These are phyloP conservation scores for Clohesyomyces aquaticus DNA, from an alignment of 495 filamentous ascomycete genomes.

Conservation along the genomic window DNA sequence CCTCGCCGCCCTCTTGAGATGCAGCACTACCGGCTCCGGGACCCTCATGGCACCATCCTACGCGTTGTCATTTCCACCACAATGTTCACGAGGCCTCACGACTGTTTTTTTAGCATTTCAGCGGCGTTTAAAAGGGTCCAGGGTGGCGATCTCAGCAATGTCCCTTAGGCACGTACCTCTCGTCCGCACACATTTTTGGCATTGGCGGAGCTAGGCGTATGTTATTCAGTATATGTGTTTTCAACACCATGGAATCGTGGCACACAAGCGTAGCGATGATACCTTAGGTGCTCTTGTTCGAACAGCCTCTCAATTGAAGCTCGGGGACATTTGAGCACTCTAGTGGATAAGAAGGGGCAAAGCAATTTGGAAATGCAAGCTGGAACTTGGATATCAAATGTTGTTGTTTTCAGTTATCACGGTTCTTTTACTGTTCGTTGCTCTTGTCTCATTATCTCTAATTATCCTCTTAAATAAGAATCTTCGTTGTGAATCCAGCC, in stretches of 20 bases:
- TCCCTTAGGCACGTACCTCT: not conserved
- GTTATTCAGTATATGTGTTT: slow-evolving; percentile 12
- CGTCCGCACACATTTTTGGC: not conserved
- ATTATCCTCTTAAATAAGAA: not conserved
- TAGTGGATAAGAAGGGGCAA: not conserved
- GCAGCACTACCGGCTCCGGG: no score
- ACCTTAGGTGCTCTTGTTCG: not conserved
- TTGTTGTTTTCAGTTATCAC: not conserved
- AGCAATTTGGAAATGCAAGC: not conserved
- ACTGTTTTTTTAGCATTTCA: slow-evolving; percentile 36
- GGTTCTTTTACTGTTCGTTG: not conserved
- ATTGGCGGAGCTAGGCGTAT: slow-evolving; percentile 30
- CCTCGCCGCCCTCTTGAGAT: slow-evolving; percentile 9
- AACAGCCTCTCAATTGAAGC: not conserved
- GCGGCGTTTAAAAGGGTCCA: slow-evolving; percentile 28
- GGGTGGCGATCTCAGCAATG: slow-evolving; percentile 13
- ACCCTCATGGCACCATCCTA: not conserved
- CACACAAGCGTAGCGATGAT: not conserved
- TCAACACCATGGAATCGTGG: not conserved
- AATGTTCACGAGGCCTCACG: slow-evolving; percentile 27
- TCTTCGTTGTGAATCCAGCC: no score
- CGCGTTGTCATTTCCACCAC: not conserved
- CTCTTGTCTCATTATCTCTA: not conserved
- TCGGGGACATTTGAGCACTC: not conserved
- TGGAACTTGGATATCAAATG: not conserved